Base-by-base conservation (phyloP, 805 yeast species). In the Priceomyces medius region DNA sequence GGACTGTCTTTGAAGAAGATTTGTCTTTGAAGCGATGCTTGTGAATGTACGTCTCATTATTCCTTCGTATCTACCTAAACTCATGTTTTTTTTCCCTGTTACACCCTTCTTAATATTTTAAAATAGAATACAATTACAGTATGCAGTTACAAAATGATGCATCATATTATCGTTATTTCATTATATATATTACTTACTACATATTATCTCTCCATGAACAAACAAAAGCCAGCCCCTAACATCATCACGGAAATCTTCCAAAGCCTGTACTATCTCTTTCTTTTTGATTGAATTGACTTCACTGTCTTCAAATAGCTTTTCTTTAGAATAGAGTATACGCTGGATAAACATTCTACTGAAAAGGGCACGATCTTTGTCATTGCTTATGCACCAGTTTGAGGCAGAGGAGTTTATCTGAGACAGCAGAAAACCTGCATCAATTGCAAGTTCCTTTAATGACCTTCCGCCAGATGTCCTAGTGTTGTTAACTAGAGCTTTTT, bases 361-460 rank as follows among this genome's bases (percentile, higher is more conserved):
- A 49, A 45, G 45, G 16, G 4, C 14, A 7, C 38, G 31, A 23
- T 46, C 48, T 18, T 39, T 37, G 20, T 41, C 46, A 37, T 38
- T 46, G 28, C 50, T 20, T 19, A 42, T 20, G 20, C 45, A 40
- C 58, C 59, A 56, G 12, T 29, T 42, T 10, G 51, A 48, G 8
- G 46, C 43, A 7, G 51, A 20, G 14, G 47, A 33, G 12, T 38
- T 27, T 10, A 55, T 44, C 17, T 34, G 7, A 7, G 31, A 24
- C 19, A 42, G 38, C 6, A 46, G 36, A 40, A 48, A 54, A 2
- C 61, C 61, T 3, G 54, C 55, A n/a, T 41, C 40, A 2, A 54
- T 16, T 13, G 56, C 59, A 24, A 45, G 42, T 4, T 29, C 38
- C 17, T 44, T 43, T 35, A 56, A 42, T 16, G 43, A 31, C 20